A percentile compares a stretch with the other conserved stretches of the same genome.
Conservation (phyloP, 352 stramenopile genomes). For the Phytophthora agathidicida region DNA sequence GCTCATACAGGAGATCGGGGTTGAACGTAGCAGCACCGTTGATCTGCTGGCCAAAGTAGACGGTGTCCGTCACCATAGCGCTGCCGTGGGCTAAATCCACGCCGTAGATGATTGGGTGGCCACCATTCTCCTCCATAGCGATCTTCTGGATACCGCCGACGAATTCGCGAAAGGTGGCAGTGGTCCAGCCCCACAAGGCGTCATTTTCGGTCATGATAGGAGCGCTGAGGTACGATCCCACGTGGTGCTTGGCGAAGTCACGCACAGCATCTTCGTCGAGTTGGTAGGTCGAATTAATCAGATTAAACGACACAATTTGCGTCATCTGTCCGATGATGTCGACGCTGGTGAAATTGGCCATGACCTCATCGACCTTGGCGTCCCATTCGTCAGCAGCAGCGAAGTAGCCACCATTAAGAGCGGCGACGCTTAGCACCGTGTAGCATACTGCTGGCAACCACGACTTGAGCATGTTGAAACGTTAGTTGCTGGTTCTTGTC, state of each 20-base stretch:
- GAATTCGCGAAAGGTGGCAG: slow-evolving; percentile 56
- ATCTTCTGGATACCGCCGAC: slow-evolving; percentile 72
- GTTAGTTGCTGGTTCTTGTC: too few relatives aligned
- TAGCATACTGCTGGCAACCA: slow-evolving; percentile 1
- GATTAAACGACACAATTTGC: slow-evolving; percentile 72
- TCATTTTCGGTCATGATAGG: slow-evolving; percentile 21
- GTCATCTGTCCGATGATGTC: slow-evolving; percentile 85
- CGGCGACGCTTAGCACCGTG: neutral
- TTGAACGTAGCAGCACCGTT: slow-evolving; percentile 88
- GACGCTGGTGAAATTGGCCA: slow-evolving; percentile 3
- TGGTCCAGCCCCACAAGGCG: slow-evolving; percentile 41
- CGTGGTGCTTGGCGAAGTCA: slow-evolving; percentile 61
- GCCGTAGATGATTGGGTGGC: slow-evolving; percentile 73
- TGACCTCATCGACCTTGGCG: too few relatives aligned
- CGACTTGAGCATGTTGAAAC: slow-evolving; percentile 13
- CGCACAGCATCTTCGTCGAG: slow-evolving; percentile 53
- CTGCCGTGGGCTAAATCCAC: slow-evolving; percentile 86
- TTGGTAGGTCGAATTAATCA: slow-evolving; percentile 51
- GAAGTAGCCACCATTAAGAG: neutral
- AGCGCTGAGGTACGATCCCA: slow-evolving; percentile 87
- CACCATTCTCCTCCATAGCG: slow-evolving; percentile 52
- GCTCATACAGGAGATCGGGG: slow-evolving; percentile 49
- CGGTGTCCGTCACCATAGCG: slow-evolving; percentile 69
- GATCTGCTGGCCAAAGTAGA: slow-evolving; percentile 85
- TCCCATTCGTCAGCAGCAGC: slow-evolving; percentile 7